A percentile compares a stretch with the other conserved stretches of the same genome.
phyloP scores from a whole-genome alignment of 2,329 filamentous ascomycete species.

The Thielaviopsis populi region DNA sequence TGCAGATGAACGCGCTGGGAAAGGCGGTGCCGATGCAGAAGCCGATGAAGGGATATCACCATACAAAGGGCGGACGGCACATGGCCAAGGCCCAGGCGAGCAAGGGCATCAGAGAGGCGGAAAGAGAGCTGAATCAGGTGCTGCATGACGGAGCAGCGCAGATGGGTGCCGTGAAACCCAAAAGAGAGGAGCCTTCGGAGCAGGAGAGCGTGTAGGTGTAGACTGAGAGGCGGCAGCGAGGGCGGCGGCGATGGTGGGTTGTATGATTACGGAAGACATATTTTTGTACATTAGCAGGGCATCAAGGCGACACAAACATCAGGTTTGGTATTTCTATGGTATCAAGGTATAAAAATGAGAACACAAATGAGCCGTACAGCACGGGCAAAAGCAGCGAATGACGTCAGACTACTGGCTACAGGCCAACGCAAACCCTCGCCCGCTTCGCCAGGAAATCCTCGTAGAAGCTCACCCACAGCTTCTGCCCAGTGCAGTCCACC shows the following conservation, averaged over 20 bases:
- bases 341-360: not conserved
- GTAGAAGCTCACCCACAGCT: constrained; percentile 28
- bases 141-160: constrained; percentile 12
- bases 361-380: not conserved
- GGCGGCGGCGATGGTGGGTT: too few relatives aligned
- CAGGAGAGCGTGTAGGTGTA: not conserved
- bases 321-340: not conserved
- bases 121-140: constrained; percentile 12
- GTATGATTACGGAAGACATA: constrained; percentile 9
- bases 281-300: constrained; percentile 11
- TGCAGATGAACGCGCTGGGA: constrained; percentile 16
- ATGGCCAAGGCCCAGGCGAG: constrained; percentile 14
- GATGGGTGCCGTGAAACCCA: not conserved
- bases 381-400: not conserved
- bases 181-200: not conserved
- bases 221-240: not conserved
- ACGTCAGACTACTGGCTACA: not conserved
- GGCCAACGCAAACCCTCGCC: not conserved
- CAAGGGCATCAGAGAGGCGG: constrained; percentile 8
- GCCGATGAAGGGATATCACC: constrained; percentile 16
- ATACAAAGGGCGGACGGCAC: constrained; percentile 16
- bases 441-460: constrained; percentile 29
- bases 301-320: not conserved
- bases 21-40: constrained; percentile 16
- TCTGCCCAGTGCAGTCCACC: constrained; percentile 26